Conservation (phyloP, 768 basidiomycete species). For the Russula compacta region DNA sequence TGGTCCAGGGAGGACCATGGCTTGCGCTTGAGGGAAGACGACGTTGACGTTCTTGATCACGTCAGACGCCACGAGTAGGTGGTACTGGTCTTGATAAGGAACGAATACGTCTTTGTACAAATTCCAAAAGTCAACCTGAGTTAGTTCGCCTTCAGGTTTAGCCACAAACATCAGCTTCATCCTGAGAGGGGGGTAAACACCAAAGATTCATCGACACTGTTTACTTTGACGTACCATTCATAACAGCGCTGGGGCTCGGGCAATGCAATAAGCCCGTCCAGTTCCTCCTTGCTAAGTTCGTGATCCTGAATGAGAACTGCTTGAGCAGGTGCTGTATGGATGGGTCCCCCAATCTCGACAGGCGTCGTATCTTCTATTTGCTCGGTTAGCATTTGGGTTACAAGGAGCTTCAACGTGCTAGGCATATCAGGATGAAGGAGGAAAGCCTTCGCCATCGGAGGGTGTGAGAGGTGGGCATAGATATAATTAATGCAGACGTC, state of each 20-base stretch:
- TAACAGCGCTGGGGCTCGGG: slow-evolving; percentile 74
- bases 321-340: slow-evolving; percentile 48
- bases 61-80: slow-evolving; percentile 76
- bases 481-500: slow-evolving; percentile 68
- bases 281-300: slow-evolving; percentile 62
- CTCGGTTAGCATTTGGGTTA: slow-evolving; percentile 57
- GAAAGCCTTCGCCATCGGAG: slow-evolving; percentile 69
- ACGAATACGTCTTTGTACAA: slow-evolving; percentile 81
- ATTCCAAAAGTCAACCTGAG: slow-evolving; percentile 94
- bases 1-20: slow-evolving; percentile 72
- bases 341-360: slow-evolving; percentile 50
- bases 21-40: slow-evolving; percentile 78
- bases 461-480: slow-evolving; percentile 65
- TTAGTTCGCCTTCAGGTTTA: slow-evolving; percentile 69
- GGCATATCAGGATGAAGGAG: slow-evolving; percentile 63
- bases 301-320: slow-evolving; percentile 43
- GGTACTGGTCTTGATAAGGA: slow-evolving; percentile 45
- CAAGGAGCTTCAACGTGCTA: slow-evolving; percentile 56
- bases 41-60: slow-evolving; percentile 88
- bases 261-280: slow-evolving; percentile 46
- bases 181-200: slow-evolving; percentile 33
- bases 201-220: not conserved
- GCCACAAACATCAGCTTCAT: slow-evolving; percentile 84
- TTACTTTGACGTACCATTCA: slow-evolving; percentile 52
- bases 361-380: slow-evolving; percentile 62